Evolutionary conservation across 169 alveolate genomes (phyloP).

Genomic region (Babesia ovis): DNA sequence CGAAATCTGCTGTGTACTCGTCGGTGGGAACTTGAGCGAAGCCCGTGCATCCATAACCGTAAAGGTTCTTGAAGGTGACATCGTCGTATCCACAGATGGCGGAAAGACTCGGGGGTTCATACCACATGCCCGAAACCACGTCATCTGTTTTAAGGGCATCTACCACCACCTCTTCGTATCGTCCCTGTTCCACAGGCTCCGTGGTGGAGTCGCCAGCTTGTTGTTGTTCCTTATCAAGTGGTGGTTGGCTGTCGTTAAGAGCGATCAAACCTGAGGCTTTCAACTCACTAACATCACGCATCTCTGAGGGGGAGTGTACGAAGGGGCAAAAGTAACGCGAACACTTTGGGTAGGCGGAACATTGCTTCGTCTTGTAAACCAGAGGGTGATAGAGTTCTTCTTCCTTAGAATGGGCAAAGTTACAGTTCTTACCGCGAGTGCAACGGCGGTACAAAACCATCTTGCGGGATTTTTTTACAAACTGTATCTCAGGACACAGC

Average conservation of each 20-base stretch:
- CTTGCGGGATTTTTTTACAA: slow-evolving; percentile 68
- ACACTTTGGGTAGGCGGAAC: slow-evolving; percentile 82
- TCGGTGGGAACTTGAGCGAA: slow-evolving; percentile 50
- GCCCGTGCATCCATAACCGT: slow-evolving; percentile 36
- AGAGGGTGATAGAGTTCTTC: slow-evolving; percentile 90
- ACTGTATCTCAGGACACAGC: slow-evolving; percentile 69
- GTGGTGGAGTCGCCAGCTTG: neutral
- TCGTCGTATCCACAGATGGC: slow-evolving; percentile 56
- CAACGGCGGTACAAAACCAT: slow-evolving; percentile 82
- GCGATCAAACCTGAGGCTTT: slow-evolving; percentile 8
- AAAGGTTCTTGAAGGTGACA: slow-evolving; percentile 41
- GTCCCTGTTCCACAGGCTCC: slow-evolving; percentile 3
- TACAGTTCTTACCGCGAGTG: slow-evolving; percentile 86
- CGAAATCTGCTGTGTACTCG: slow-evolving; percentile 26
- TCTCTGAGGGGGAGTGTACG: slow-evolving; percentile 71
- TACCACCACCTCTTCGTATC: neutral
- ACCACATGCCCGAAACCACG: slow-evolving; percentile 33
- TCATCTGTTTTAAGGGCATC: slow-evolving; percentile 26
- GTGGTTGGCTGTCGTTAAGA: neutral
- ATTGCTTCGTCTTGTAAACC: slow-evolving; percentile 85
- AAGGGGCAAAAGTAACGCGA: slow-evolving; percentile 85
- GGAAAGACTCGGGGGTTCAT: slow-evolving; percentile 47
- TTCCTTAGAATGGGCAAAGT: slow-evolving; percentile 89
- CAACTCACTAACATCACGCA: slow-evolving; percentile 51
- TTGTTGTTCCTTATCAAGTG: neutral